A percentile compares a stretch with the other conserved stretches of the same genome.
Evolutionary conservation across 2,329 filamentous ascomycete species (phyloP).

Genomic region (Sclerotinia subarctica): DNA sequence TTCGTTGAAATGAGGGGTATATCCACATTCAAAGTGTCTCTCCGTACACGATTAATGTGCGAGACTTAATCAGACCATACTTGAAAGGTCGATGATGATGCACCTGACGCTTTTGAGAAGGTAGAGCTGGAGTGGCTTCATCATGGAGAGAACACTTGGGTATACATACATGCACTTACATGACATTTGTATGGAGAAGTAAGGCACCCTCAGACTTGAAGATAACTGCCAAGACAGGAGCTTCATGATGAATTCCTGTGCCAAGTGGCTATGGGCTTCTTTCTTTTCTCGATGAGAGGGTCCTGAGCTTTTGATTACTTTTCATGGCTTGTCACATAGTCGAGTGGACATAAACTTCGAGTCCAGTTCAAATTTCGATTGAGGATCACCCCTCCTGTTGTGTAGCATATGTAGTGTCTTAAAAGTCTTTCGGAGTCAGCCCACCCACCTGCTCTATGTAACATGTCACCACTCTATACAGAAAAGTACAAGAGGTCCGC

Average conservation of each 20-base stretch:
- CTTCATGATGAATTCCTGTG: constrained; percentile 10
- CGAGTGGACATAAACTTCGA: not conserved
- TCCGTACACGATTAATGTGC: not conserved
- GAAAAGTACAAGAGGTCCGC: constrained; percentile 13
- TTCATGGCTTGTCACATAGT: constrained; percentile 1
- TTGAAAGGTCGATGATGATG: not conserved
- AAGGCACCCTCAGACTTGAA: not conserved
- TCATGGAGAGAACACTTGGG: constrained; percentile 16
- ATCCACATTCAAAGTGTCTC: not conserved
- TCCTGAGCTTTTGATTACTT: not conserved
- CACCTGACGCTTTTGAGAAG: constrained; percentile 13
- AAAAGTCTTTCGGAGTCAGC: constrained; percentile 17
- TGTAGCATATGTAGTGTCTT: constrained; percentile 16
- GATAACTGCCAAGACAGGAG: not conserved
- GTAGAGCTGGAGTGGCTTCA: constrained; percentile 7
- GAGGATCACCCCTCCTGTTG: constrained; percentile 17
- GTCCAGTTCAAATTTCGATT: constrained; percentile 4
- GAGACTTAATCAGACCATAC: constrained; percentile 4
- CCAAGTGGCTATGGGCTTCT: constrained; percentile 7
- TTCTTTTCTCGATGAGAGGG: not conserved
- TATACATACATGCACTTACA: constrained; percentile 19
- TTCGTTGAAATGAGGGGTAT: constrained; percentile 7
- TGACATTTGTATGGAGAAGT: not conserved
- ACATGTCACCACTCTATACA: constrained; percentile 11
- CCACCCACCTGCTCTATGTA: constrained; percentile 10